Base-by-base conservation (phyloP, 129 eudicot species). In the Flaveria sonorensis region DNA sequence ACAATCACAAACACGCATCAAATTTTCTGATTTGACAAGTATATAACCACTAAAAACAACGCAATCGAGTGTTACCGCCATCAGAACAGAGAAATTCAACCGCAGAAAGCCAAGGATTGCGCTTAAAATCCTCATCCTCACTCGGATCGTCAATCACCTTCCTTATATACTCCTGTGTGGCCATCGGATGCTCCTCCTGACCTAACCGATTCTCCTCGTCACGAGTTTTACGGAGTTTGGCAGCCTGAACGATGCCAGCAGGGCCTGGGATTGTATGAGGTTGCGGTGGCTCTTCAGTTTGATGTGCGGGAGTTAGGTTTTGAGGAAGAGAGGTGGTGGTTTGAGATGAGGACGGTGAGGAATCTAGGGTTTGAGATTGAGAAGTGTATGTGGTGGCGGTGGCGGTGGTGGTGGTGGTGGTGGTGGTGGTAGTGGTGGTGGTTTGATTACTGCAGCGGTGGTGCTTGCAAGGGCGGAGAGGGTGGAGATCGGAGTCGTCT, bases 401-500 rank as follows among this genome's bases (percentile, higher is more conserved):
- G 62, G 68, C 16, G 52, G 74, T 10, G 64, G 78, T 40, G 68
- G 1, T 19, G 21, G 82, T 16, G 55, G 63, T 16, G 52, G 71
- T 18, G 50, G 65, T 76, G 75, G 48, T 10, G 40, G 78, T 40
- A 55, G 1, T 16, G 18, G 83, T 13, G 62, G 55, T 28, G 68
- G 78, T 66, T 50, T 39, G 52, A 8, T 66, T 67, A 19, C 19
- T 68, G 72, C 66, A 73, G 79, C 78, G 87, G 36, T 60, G 81
- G 20, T 81, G 86, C 57, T 87, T 89, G 83, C 93, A 91, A 50
- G 87, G 93, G 73, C 93, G 91, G 83, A 87, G 88, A 79, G 81
- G 84, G 36, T 89, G 59, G 77, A 88, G 85, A 68, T 92, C 96
- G 51, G 93, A 84, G 61, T 89, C 95, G 83, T 92, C 95, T 40